These are phyloP conservation scores for Russula abietina DNA, from an alignment of 768 basidiomycete species.

Conservation along the genomic window DNA sequence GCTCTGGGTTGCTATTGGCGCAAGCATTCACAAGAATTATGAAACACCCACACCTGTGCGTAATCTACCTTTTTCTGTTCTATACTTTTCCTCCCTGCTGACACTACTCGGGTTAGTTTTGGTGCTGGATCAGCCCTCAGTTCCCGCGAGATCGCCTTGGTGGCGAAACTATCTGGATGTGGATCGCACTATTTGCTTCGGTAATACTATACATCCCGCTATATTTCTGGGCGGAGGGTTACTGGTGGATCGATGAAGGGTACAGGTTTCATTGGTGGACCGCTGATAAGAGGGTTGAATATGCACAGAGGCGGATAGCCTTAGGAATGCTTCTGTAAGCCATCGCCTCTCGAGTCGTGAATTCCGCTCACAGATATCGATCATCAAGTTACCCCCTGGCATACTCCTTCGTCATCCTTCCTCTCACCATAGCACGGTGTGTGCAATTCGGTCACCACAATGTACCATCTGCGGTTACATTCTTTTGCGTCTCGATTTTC, in stretches of 20 bases:
- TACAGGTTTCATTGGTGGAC: slow-evolving; percentile 29
- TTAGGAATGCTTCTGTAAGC: slow-evolving; percentile 26
- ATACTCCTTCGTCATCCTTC: no score
- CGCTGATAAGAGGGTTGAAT: slow-evolving; percentile 2
- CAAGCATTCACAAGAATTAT: slow-evolving; percentile 27
- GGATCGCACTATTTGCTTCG: slow-evolving; percentile 37
- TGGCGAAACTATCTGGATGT: slow-evolving; percentile 43
- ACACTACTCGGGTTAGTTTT: slow-evolving; percentile 27
- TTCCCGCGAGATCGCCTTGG: slow-evolving; percentile 33
- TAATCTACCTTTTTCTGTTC: not conserved
- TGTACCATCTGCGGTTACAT: slow-evolving; percentile 32
- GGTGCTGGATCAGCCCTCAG: slow-evolving; percentile 41
- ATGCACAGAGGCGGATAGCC: slow-evolving; percentile 9
- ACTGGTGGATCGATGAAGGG: slow-evolving; percentile 30
- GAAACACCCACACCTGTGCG: slow-evolving; percentile 33
- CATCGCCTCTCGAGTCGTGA: no score
- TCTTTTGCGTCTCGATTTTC: slow-evolving; percentile 28
- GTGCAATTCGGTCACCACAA: slow-evolving; percentile 22
- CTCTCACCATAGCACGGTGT: no score
- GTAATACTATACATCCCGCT: slow-evolving; percentile 34
- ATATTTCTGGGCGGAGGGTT: slow-evolving; percentile 36
- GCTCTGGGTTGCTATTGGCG: slow-evolving; percentile 35
- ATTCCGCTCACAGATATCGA: not conserved
- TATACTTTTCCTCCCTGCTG: not conserved
- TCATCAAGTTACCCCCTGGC: no score